Evolutionary conservation across 2,329 filamentous ascomycete genomes (phyloP).

Genomic region (Alternaria sp.): DNA sequence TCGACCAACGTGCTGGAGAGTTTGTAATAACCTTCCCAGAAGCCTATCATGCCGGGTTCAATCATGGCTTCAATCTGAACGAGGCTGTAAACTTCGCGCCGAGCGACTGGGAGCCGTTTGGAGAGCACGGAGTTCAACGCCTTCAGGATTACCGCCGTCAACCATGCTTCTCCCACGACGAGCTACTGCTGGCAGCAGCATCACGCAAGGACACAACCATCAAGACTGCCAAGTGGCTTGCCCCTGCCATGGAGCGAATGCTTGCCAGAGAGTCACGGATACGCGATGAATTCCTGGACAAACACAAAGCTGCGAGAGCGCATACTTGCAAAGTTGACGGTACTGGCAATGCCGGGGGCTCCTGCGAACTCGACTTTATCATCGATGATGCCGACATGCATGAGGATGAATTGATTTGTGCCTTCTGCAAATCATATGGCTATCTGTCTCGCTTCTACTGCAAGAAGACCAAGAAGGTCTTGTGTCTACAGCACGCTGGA

Average conservation of each 20-base stretch:
- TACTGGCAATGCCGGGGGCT: slow-evolving; percentile 50
- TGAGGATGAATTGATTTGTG: slow-evolving; percentile 92
- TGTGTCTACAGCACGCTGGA: slow-evolving; percentile 85
- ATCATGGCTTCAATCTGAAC: slow-evolving; percentile 98
- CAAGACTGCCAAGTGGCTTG: slow-evolving; percentile 92
- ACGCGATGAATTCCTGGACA: slow-evolving; percentile 71
- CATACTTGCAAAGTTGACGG: slow-evolving; percentile 57
- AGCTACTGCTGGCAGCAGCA: slow-evolving; percentile 88
- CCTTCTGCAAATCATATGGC: slow-evolving; percentile 88
- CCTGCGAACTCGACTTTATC: slow-evolving; percentile 40
- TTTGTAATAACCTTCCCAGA: slow-evolving; percentile 97
- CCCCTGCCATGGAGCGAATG: slow-evolving; percentile 82
- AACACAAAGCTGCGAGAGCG: slow-evolving; percentile 60
- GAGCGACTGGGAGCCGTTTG: slow-evolving; percentile 91
- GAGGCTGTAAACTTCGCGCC: slow-evolving; percentile 99
- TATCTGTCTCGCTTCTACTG: slow-evolving; percentile 93
- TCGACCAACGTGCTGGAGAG: slow-evolving; percentile 95
- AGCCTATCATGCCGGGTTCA: slow-evolving; percentile 97
- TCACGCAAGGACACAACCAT: slow-evolving; percentile 77
- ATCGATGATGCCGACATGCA: slow-evolving; percentile 71
- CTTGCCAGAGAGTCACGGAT: slow-evolving; percentile 73
- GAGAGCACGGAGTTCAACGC: slow-evolving; percentile 82
- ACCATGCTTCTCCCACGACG: slow-evolving; percentile 96
- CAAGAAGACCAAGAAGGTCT: slow-evolving; percentile 76
- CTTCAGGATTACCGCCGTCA: slow-evolving; percentile 87